phyloP scores from a whole-genome alignment of 495 filamentous ascomycete species.

The Parachaetomium inaequale region DNA sequence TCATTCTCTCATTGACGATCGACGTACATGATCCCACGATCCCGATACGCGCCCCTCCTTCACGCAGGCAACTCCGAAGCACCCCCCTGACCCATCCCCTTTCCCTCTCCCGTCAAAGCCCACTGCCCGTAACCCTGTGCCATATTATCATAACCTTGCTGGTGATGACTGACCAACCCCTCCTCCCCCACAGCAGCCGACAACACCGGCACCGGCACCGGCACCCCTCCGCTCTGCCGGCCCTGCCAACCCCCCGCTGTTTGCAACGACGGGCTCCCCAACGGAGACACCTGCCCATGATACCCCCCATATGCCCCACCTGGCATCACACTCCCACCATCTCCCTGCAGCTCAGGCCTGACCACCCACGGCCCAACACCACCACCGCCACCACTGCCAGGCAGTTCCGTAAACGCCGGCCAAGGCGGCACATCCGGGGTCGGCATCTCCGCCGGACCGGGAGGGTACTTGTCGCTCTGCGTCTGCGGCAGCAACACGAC shows the following conservation, averaged over 20 bases:
- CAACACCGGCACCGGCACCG: neutral
- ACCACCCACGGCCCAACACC: neutral
- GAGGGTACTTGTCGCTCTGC: neutral
- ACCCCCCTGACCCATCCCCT: neutral
- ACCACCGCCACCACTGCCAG: neutral
- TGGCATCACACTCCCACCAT: too few species aligned
- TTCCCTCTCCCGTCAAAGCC: neutral
- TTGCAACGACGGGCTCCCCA: neutral
- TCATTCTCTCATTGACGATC: neutral
- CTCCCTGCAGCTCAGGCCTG: neutral
- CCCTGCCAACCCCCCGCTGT: neutral
- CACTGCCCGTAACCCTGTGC: neutral
- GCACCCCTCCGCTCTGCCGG: neutral
- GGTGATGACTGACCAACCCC: too few species aligned
- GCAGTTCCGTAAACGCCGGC: neutral
- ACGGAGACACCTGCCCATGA: constrained; percentile 1
- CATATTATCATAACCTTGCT: neutral
- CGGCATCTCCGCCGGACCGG: constrained; percentile 9
- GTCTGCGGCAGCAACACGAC: neutral
- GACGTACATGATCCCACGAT: neutral
- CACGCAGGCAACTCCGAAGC: neutral
- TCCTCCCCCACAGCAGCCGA: too few species aligned
- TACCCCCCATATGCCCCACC: too few species aligned
- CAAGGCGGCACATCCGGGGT: neutral
- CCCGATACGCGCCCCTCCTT: neutral